Conservation (phyloP, 2,329 filamentous ascomycete genomes). For the Xylaria polymorpha region DNA sequence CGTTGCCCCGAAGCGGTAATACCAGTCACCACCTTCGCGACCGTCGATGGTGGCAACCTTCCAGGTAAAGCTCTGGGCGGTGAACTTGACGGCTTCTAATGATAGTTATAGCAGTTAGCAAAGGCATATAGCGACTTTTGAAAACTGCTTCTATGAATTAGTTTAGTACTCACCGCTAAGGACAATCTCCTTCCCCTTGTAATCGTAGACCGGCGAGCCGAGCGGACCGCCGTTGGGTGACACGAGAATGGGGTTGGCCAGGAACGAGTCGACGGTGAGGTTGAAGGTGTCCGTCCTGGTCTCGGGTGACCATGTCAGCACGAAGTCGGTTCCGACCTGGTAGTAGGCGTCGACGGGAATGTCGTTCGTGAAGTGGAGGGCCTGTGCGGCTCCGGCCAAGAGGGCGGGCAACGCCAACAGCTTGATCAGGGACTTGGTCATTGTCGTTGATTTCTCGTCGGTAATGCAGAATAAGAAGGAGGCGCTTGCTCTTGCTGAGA, state of each 20-base stretch:
- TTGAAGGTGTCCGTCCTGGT: conserved; percentile 11
- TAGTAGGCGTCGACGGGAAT: conserved; percentile 23
- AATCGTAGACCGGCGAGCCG: conserved; percentile 2
- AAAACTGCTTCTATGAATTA: background rate
- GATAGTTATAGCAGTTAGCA: background rate
- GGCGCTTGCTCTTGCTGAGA: background rate
- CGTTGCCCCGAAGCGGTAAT: background rate
- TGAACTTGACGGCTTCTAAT: conserved; percentile 2
- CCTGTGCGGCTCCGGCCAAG: conserved; percentile 16
- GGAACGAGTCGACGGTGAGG: conserved; percentile 8
- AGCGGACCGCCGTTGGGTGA: background rate
- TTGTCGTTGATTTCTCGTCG: background rate
- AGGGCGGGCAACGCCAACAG: conserved; percentile 15
- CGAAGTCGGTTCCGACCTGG: conserved; percentile 9
- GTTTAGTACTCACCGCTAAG: background rate
- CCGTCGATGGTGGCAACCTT: background rate
- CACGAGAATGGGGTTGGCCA: conserved; percentile 2
- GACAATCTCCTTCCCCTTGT: background rate
- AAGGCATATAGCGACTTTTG: background rate
- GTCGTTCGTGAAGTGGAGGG: conserved; percentile 11
- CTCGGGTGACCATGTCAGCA: conserved; percentile 13
- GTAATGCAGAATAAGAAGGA: conserved; percentile 3
- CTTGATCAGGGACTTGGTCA: conserved; percentile 14
- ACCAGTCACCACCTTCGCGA: background rate
- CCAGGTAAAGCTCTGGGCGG: background rate